These are phyloP conservation scores for Torulaspora maleeae DNA, from an alignment of 805 yeast species.

Conservation along the genomic window DNA sequence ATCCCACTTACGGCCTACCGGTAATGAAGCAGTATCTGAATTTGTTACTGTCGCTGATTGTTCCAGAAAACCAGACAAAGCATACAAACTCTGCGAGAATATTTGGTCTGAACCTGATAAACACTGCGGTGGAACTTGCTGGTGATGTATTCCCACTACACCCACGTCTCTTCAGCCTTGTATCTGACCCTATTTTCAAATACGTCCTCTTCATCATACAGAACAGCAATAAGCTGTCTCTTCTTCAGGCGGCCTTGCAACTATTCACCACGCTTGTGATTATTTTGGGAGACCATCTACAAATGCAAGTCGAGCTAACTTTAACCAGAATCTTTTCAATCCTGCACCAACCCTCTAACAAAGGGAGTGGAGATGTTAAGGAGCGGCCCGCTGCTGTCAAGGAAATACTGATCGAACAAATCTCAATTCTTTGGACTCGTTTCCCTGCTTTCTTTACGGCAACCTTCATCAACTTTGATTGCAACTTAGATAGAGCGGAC, in stretches of 20 bases:
- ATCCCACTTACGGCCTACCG: slow-evolving; percentile 59
- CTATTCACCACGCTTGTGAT: slow-evolving; percentile 68
- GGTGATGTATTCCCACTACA: slow-evolving; percentile 60
- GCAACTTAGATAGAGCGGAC: slow-evolving; percentile 83
- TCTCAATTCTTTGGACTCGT: slow-evolving; percentile 77
- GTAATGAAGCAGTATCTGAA: slow-evolving; percentile 74
- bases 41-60: slow-evolving; percentile 69
- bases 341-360: slow-evolving; percentile 33
- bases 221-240: slow-evolving; percentile 59
- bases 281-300: slow-evolving; percentile 59
- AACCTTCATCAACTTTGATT: slow-evolving; percentile 79
- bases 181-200: slow-evolving; percentile 80
- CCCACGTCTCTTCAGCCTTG: slow-evolving; percentile 58
- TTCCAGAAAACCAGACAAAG: slow-evolving; percentile 76
- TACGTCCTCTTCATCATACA: slow-evolving; percentile 77
- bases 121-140: slow-evolving; percentile 74
- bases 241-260: slow-evolving; percentile 71
- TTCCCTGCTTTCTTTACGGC: slow-evolving; percentile 72
- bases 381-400: slow-evolving; percentile 47
- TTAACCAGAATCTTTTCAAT: slow-evolving; percentile 59
- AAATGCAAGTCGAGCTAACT: slow-evolving; percentile 76
- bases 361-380: slow-evolving; percentile 19
- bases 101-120: slow-evolving; percentile 71
- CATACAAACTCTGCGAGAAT: slow-evolving; percentile 85
- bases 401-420: slow-evolving; percentile 78